Evolutionary conservation across 169 alveolate species (phyloP), one percentile per base, ranked within the genome.

Genomic region (Eimeria falciformis): DNA sequence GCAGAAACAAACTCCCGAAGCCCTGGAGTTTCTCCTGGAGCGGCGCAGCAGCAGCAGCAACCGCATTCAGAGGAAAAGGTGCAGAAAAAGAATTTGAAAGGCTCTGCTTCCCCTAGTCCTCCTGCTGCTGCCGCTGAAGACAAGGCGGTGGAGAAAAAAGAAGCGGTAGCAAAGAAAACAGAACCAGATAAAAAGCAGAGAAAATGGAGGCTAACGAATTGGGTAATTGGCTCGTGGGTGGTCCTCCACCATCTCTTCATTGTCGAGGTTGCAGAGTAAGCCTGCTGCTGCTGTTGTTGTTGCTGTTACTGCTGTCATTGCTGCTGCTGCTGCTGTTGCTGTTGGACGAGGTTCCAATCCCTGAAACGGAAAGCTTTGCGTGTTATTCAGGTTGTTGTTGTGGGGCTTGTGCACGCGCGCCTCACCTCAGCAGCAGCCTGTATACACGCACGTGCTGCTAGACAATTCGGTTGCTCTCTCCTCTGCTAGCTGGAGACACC

Each of bases 401-500:
- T 71, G 50, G 58, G 50, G 56, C 56, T 71, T 17, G 47, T 71
- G 83, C 83, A 37, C 83, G n/a, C 53, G 83, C 7, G 56, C 29
- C 1, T 50, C 83, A 25, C 56, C 25, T 29, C 83, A 71, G 83
- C 50, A 37, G 83, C 83, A 71, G 56, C 83, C 83, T 5, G 83
- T 33, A 23, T 71, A 71, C 50, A 33, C 40, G 18, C 29, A 71
- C 50, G 21, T 71, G 83, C 83, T 71, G 47, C n/a, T 40, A 11
- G 56, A 40, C 56, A 7, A 6, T 0, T 37, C 58, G 18, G 83
- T 71, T 7, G 7, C 83, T 40, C 56, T 40, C 18, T 25, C 83
- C 11, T 14, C 23, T 18, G 18, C 29, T 9, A 40, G 83, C 56
- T 5, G 83, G 33, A 6, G 0, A 25, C 83, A 29, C 29, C 29